These are phyloP conservation scores for Claviceps sp. DNA, from an alignment of 2,329 filamentous ascomycete genomes.

Conservation along the genomic window DNA sequence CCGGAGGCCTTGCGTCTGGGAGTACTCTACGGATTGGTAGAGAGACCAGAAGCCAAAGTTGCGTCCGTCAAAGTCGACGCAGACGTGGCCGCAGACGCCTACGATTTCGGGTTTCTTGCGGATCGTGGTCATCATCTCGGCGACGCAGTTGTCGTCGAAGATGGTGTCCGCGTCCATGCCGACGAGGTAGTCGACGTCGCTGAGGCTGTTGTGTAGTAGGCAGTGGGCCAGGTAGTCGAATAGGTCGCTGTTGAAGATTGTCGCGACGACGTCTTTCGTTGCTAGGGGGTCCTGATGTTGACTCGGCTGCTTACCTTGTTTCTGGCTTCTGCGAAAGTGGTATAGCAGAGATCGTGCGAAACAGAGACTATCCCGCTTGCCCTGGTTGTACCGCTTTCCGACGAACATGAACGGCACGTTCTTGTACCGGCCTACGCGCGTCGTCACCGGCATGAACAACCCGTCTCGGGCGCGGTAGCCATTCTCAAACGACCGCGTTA, in stretches of 20 bases:
- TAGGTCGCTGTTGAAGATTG: constrained; percentile 32
- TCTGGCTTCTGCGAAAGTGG: constrained; percentile 29
- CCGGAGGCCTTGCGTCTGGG: constrained; percentile 31
- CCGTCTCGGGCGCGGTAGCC: constrained; percentile 33
- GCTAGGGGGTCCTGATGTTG: constrained; percentile 7
- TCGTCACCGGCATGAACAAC: constrained; percentile 30
- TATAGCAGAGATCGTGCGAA: constrained; percentile 34
- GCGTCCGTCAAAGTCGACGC: constrained; percentile 29
- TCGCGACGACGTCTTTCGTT: constrained; percentile 17
- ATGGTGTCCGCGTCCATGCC: constrained; percentile 37
- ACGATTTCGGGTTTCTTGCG: constrained; percentile 28
- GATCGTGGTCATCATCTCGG: constrained; percentile 28
- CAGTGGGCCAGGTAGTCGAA: constrained; percentile 27
- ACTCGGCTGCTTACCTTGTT: constrained; percentile 11
- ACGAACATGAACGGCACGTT: constrained; percentile 33
- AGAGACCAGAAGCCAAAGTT: constrained; percentile 31
- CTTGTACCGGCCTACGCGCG: constrained; percentile 30
- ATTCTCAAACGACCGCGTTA: constrained; percentile 22
- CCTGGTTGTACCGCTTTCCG: constrained; percentile 35
- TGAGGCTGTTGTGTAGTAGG: constrained; percentile 24
- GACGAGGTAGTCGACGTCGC: constrained; percentile 27
- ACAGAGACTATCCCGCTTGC: constrained; percentile 35
- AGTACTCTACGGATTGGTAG: constrained; percentile 35
- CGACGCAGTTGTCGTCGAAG: constrained; percentile 30
- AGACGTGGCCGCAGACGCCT: constrained; percentile 34